Base-by-base conservation (phyloP, 176 grass and related monocot genomes). In the Bolboschoenus planiculmis region DNA sequence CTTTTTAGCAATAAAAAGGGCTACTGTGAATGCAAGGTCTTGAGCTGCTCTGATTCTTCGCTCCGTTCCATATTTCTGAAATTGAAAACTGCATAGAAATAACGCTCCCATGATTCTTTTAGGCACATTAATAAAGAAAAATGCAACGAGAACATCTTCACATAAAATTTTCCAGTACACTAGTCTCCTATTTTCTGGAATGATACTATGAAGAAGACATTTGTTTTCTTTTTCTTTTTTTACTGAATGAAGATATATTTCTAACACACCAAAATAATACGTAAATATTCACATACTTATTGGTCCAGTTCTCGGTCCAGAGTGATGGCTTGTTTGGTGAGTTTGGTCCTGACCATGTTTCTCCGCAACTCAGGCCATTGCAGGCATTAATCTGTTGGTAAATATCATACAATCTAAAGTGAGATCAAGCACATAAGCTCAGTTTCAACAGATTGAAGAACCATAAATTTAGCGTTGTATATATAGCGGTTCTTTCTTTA, bases 271-370 rank as follows among this genome's bases (percentile, higher is more conserved):
- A 60, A 56, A 51, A 66, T 55, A 66, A 68, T 79, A 8, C 44
- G 26, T 26, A 76, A 79, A 56, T 85, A 53, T 55, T 26, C 31
- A 85, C 64, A 56, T 90, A 95, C 95, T 78, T 85, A 15, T 36
- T 57, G 16, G 95, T 98, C 92, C 95, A 98, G 54, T 95, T 98
- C 78, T 98, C 95, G 36, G 92, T 93, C 92, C 95, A 98, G 30
- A 98, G 56, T 80, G 95, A 27, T 68, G 95, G 95, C 85, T 98
- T 98, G 27, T 83, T 84, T 51, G 84, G 87, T 13, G 95, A 93
- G 51, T 98, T 98, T 80, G 92, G 95, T 78, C 92, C 95, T 31
- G 60, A 66, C 78, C 94, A 95, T 77, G 90, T 98, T 86, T 91
- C 84, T 66, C 89, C 95, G 7, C 92, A 98, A 29, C 80, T 88